These are phyloP conservation scores for Saccharomyces jurei DNA, from an alignment of 805 yeast genomes.

Conservation along the genomic window DNA sequence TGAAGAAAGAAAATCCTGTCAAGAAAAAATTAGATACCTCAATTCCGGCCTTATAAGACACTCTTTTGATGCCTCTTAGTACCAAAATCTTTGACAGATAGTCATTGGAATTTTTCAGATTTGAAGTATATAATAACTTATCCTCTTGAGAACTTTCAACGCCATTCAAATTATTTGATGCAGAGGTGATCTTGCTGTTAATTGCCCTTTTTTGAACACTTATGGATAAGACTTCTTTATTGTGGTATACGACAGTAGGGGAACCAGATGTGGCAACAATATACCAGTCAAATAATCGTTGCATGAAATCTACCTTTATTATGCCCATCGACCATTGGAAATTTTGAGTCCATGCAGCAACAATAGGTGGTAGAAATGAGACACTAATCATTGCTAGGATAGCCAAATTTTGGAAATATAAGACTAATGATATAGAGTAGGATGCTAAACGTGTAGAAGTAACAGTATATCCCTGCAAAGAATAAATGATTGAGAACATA, in stretches of 20 bases:
- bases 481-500: slow-evolving; percentile 75
- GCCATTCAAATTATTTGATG: slow-evolving; percentile 30
- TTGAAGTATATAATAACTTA: slow-evolving; percentile 49
- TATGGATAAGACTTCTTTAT: slow-evolving; percentile 60
- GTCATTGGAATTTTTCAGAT: slow-evolving; percentile 53
- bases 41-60: slow-evolving; percentile 72
- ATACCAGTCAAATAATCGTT: slow-evolving; percentile 83
- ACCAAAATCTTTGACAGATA: slow-evolving; percentile 65
- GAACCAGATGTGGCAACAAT: slow-evolving; percentile 90
- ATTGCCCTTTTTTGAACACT: slow-evolving; percentile 62
- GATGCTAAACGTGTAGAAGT: slow-evolving; percentile 98
- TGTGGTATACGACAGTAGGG: slow-evolving; percentile 64
- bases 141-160: slow-evolving; percentile 46
- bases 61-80: slow-evolving; percentile 87
- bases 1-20: slow-evolving; percentile 77
- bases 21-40: slow-evolving; percentile 81
- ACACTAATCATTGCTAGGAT: slow-evolving; percentile 96
- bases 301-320: slow-evolving; percentile 69
- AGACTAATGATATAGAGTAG: slow-evolving; percentile 82
- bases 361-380: slow-evolving; percentile 86
- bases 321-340: slow-evolving; percentile 96
- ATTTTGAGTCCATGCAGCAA: slow-evolving; percentile 96
- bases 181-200: slow-evolving; percentile 29
- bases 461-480: slow-evolving; percentile 79
- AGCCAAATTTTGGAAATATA: slow-evolving; percentile 90